A percentile compares a stretch with the other conserved stretches of the same genome.
Conservation (phyloP, 306 rosid genomes). For the Vicia villosa region DNA sequence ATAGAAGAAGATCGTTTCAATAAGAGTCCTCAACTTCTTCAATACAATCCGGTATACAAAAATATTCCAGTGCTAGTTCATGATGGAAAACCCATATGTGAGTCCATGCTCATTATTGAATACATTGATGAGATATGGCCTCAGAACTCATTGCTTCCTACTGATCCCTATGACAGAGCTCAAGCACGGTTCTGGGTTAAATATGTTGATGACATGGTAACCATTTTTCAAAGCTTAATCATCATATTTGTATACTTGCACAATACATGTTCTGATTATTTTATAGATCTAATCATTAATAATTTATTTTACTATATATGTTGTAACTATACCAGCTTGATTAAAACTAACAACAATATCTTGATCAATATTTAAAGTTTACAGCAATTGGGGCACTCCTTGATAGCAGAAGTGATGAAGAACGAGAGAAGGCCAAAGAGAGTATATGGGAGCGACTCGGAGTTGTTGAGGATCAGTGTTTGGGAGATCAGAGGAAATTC, state of each 20-base stretch:
- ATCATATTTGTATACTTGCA: neutral
- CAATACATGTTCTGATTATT: neutral
- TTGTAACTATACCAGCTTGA: neutral
- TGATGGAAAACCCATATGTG: slow-evolving; percentile 46
- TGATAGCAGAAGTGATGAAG: neutral
- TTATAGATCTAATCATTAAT: neutral
- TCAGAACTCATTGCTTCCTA: slow-evolving; percentile 44
- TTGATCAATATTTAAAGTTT: neutral
- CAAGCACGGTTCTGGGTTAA: slow-evolving; percentile 51
- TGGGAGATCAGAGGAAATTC: slow-evolving; percentile 23
- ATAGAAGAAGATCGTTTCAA: too few species aligned
- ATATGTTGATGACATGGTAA: slow-evolving; percentile 45
- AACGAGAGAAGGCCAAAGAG: slow-evolving; percentile 26
- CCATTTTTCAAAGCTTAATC: slow-evolving; percentile 10
- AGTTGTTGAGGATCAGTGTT: slow-evolving; percentile 36
- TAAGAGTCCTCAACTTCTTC: slow-evolving; percentile 45
- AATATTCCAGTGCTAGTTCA: slow-evolving; percentile 54
- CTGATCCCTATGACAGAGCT: slow-evolving; percentile 46
- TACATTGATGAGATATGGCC: slow-evolving; percentile 57
- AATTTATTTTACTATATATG: neutral
- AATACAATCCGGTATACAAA: slow-evolving; percentile 54
- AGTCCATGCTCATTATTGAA: slow-evolving; percentile 53
- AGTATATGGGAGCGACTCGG: slow-evolving; percentile 27
- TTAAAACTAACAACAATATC: slow-evolving; percentile 7
- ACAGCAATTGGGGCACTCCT: neutral